These are phyloP conservation scores for Cyathus striatus DNA, from an alignment of 768 basidiomycete species.

Conservation along the genomic window DNA sequence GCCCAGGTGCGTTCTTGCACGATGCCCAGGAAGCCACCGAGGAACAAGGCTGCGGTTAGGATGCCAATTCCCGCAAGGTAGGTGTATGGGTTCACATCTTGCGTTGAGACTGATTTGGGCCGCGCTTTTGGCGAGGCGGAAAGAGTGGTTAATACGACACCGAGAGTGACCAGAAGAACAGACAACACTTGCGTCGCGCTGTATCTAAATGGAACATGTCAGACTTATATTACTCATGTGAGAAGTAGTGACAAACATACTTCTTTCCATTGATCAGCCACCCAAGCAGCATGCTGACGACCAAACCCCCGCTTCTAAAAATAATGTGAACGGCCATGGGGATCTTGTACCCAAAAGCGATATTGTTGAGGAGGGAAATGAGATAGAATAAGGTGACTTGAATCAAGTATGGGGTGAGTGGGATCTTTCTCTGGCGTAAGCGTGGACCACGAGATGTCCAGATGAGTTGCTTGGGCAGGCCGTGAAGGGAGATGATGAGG, in stretches of 20 bases:
- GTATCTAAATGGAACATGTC: constrained; percentile 38
- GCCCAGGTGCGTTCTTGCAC: constrained; percentile 79
- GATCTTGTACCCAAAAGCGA: constrained; percentile 81
- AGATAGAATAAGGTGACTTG: constrained; percentile 82
- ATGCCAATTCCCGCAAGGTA: constrained; percentile 74
- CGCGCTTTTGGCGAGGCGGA: constrained; percentile 49
- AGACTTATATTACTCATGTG: not conserved
- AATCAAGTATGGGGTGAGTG: constrained; percentile 64
- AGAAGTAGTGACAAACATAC: constrained; percentile 28
- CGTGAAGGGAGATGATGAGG: constrained; percentile 66
- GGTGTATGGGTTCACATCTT: constrained; percentile 21
- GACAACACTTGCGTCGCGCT: constrained; percentile 59
- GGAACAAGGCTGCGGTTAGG: constrained; percentile 69
- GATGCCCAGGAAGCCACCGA: constrained; percentile 79
- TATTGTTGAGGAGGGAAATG: constrained; percentile 83
- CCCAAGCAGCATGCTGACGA: constrained; percentile 80
- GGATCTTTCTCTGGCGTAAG: constrained; percentile 61
- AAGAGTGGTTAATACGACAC: constrained; percentile 76
- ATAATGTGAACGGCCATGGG: constrained; percentile 95
- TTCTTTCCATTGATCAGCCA: constrained; percentile 61
- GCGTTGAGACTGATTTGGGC: constrained; percentile 5
- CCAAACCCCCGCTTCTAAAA: constrained; percentile 84
- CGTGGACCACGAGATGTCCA: constrained; percentile 48
- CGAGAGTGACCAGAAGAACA: constrained; percentile 75
- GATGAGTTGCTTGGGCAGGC: constrained; percentile 57